Percentiles rank a stretch among this genome's conserved stretches.
Evolutionary conservation across 768 basidiomycete genomes (phyloP).

Genomic region (Leccinum barrowsii): DNA sequence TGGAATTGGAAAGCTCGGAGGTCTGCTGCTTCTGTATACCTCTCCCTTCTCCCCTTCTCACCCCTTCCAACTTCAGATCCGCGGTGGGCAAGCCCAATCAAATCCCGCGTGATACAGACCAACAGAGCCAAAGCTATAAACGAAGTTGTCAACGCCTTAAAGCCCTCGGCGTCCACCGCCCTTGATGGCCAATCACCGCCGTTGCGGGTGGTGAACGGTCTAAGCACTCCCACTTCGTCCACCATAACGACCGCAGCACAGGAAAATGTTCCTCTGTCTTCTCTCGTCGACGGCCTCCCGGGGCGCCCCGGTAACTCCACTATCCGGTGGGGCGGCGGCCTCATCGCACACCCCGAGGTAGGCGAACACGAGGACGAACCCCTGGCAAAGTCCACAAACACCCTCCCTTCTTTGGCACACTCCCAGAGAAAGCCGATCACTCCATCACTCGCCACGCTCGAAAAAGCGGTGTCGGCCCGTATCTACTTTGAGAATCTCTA

Average conservation of each 20-base stretch:
- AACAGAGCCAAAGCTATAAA: conserved; percentile 73
- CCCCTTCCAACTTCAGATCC: conserved; percentile 56
- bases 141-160: conserved; percentile 69
- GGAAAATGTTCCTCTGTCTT: conserved; percentile 55
- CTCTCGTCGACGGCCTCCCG: conserved; percentile 45
- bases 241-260: conserved; percentile 71
- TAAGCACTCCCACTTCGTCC: conserved; percentile 66
- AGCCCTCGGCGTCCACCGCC: conserved; percentile 47
- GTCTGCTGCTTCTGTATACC: conserved; percentile 45
- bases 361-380: conserved; percentile 53
- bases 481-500: conserved; percentile 94
- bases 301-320: conserved; percentile 58
- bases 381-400: conserved; percentile 17
- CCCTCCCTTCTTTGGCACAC: conserved; percentile 33
- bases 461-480: conserved; percentile 88
- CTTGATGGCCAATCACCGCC: conserved; percentile 44
- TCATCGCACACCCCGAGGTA: conserved; percentile 63
- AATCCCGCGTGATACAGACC: conserved; percentile 63
- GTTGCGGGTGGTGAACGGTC: conserved; percentile 78
- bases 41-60: conserved; percentile 18
- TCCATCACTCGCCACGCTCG: conserved; percentile 87
- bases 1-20: conserved; percentile 83
- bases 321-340: conserved; percentile 55
- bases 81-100: conserved; percentile 85
- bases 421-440: conserved; percentile 57